Conservation (phyloP, 129 eudicot species). For the Lonicera japonica region DNA sequence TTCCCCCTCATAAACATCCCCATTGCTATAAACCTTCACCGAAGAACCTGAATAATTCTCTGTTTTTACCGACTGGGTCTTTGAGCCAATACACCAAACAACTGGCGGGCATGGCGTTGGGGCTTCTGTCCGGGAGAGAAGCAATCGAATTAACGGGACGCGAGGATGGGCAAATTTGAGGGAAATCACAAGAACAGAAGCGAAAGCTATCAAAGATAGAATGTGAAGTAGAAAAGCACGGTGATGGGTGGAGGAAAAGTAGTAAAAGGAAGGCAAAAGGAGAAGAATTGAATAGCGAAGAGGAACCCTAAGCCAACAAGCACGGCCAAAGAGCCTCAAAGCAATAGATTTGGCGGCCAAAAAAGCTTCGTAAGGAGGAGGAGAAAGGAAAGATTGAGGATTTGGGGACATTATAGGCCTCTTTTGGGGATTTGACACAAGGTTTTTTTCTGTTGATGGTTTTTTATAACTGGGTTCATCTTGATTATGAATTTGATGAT, state of each 20-base stretch:
- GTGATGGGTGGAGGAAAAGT: conserved; percentile 28
- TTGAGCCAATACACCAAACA: conserved; percentile 72
- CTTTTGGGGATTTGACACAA: conserved; percentile 23
- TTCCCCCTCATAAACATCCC: conserved; percentile 84
- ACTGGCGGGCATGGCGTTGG: conserved; percentile 30
- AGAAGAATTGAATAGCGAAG: conserved; percentile 40
- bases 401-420: conserved; percentile 33
- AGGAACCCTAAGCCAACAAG: conserved; percentile 42
- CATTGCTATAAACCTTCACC: conserved; percentile 60
- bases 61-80: conserved; percentile 23
- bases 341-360: conserved; percentile 41
- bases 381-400: conserved; percentile 10
- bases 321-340: conserved; percentile 27
- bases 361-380: conserved; percentile 39
- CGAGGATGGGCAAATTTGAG: conserved; percentile 26
- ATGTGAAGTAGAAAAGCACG: conserved; percentile 28
- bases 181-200: conserved; percentile 14
- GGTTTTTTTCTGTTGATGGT: conserved; percentile 21
- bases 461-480: conserved; percentile 19
- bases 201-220: conserved; percentile 25
- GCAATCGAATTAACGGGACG: conserved; percentile 23
- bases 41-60: conserved; percentile 34
- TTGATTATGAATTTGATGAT: neutral
- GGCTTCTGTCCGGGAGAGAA: conserved; percentile 21
- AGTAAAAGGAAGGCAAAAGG: conserved; percentile 51